Evolutionary conservation across 768 basidiomycete species (phyloP), one percentile per base, ranked within the genome.

Genomic region (Daedaleopsis nitida): DNA sequence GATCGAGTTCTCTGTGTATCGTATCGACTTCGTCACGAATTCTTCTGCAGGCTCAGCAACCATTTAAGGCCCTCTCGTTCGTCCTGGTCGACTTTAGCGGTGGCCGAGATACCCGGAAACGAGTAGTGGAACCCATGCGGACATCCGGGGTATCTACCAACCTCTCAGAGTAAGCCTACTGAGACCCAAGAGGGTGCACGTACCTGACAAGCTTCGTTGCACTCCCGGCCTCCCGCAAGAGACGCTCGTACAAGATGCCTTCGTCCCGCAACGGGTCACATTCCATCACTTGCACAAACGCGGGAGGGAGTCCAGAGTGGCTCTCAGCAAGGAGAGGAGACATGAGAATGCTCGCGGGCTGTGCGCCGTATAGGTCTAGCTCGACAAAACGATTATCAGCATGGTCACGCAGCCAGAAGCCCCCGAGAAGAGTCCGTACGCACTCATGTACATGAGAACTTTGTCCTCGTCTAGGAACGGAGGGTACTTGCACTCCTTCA

Each of bases 241-340:
- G 27, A 32, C 57, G 57, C 52, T 66, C 72, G 39, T 69, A 71
- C 10, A 71, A 39, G 7, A 68, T 44, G 2, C 65, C 72, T 49
- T 74, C 73, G 57, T 74, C 73, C 16, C 69, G 61, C 32, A 73
- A 49, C 17, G 68, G 67, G 49, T 74, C 72, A 12, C 54, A 23
- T 5, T 70, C 70, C 42, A 48, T 32, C 37, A 70, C 55, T 43
- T 70, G 70, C 32, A 72, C 53, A 49, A 65, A 70, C 23, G 62
- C 57, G 5, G 65, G 66, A 1, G 72, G 64, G 13, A 73, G 55
- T 11, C 59, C 65, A n/a, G 58, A 58, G 55, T 67, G 68, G 12
- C 66, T 63, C 21, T 56, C 37, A 23, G 57, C 60, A 3, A 70
- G 58, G 21, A 71, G 53, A 14, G 71, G 67, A 1, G 68, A 65